Evolutionary conservation across 169 alveolate genomes (phyloP), one percentile per base, ranked within the genome.

Genomic region (Plasmodium ovale): DNA sequence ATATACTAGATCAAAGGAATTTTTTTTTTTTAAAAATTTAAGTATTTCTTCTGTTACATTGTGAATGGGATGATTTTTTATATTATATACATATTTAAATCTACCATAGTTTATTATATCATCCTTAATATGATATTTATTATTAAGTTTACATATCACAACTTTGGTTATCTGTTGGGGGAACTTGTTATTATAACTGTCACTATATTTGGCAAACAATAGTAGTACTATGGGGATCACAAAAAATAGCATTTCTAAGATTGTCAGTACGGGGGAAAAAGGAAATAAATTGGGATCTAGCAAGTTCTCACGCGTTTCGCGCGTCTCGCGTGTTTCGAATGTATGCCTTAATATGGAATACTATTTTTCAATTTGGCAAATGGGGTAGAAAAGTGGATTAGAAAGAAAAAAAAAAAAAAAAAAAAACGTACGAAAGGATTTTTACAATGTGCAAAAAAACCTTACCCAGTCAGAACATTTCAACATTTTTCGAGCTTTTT

Each of bases 31-130:
- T 53, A 82, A 53, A 70, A 64, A 65, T 9, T 64, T 56, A n/a
- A 82, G 21, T 67, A 82, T 37, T 44, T 42, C 47, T 12, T 59
- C 51, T 56, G 77, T 82, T 12, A 82, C 82, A 49, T 65, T 25
- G 19, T 82, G 67, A 35, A 82, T 51, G 12, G 90, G 90, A 42
- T 82, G 90, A 42, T 82, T 82, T 60, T 82, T 82, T 64, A 82
- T 82, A 23, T 54, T 82, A 49, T 82, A 82, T 10, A 82, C 90
- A 82, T 82, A 64, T 82, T 82, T 82, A 82, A 82, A 82, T 65
- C 90, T 82, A 27, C 31, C 58, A 51, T 82, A 82, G 27, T 82
- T 82, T 21, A 82, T 67, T 65, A 82, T 82, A 70, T 82, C 90
- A 64, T 82, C 70, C 29, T 82, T 82, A 14, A 65, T 58, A 29